Conservation (phyloP, 2,329 filamentous ascomycete species). For the Paracoccidioides brasiliensis region DNA sequence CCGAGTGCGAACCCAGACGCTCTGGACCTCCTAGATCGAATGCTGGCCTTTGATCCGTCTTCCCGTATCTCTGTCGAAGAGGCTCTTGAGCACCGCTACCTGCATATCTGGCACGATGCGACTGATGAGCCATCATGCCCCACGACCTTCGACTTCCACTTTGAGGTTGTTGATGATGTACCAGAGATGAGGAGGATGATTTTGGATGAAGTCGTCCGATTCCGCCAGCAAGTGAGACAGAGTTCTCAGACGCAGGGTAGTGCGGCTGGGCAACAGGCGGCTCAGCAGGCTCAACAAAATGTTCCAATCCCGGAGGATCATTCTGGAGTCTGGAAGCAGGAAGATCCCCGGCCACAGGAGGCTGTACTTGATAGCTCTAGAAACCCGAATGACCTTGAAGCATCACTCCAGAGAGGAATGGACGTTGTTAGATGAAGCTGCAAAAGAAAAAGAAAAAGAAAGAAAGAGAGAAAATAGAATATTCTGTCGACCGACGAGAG, state of each 20-base stretch:
- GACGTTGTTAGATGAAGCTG: conserved; percentile 31
- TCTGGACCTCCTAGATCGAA: conserved; percentile 85
- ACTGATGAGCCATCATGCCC: conserved; percentile 91
- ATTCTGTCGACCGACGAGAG: neutral
- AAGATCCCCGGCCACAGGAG: conserved; percentile 52
- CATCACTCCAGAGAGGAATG: conserved; percentile 43
- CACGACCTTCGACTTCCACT: conserved; percentile 93
- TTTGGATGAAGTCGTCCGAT: conserved; percentile 78
- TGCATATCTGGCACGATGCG: conserved; percentile 96
- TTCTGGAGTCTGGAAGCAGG: conserved; percentile 41
- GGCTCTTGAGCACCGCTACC: conserved; percentile 89
- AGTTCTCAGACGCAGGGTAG: conserved; percentile 31
- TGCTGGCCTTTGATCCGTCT: conserved; percentile 94
- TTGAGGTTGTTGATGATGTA: conserved; percentile 94
- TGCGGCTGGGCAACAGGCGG: conserved; percentile 26
- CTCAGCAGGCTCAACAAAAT: conserved; percentile 32
- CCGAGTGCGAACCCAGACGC: conserved; percentile 91
- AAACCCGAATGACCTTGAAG: conserved; percentile 35
- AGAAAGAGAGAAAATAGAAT: neutral
- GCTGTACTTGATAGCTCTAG: conserved; percentile 28
- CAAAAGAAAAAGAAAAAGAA: neutral
- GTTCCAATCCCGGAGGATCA: conserved; percentile 52
- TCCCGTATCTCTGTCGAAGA: conserved; percentile 88
- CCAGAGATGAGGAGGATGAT: conserved; percentile 95
- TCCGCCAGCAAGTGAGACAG: conserved; percentile 53